Conservation (phyloP, 768 basidiomycete species). For the Rubroboletus pulcherrimus region DNA sequence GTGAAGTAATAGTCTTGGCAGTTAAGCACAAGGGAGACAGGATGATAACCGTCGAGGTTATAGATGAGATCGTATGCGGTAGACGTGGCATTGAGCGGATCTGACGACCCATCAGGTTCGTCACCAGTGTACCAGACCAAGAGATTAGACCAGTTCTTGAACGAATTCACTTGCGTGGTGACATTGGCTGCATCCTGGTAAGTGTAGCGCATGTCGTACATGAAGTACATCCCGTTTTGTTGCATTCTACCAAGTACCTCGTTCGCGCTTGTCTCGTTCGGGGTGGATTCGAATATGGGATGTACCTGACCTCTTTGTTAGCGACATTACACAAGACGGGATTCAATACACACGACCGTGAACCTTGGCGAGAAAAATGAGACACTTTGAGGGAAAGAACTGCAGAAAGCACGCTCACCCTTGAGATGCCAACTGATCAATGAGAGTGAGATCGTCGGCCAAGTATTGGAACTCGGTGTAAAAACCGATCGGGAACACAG, state of each 20-base stretch:
- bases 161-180: slow-evolving; percentile 58
- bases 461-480: slow-evolving; percentile 41
- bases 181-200: slow-evolving; percentile 63
- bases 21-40: slow-evolving; percentile 60
- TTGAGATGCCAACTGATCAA: slow-evolving; percentile 32
- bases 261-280: slow-evolving; percentile 40
- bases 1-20: slow-evolving; percentile 64
- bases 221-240: slow-evolving; percentile 59
- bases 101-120: slow-evolving; percentile 67
- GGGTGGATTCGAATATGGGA: slow-evolving; percentile 63
- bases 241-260: slow-evolving; percentile 65
- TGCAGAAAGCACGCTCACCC: slow-evolving; percentile 17
- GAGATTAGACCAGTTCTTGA: slow-evolving; percentile 66
- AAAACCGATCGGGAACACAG: slow-evolving; percentile 45
- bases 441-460: slow-evolving; percentile 16
- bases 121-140: slow-evolving; percentile 71
- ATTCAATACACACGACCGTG: slow-evolving; percentile 28
- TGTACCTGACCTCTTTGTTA: slow-evolving; percentile 47
- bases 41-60: slow-evolving; percentile 63
- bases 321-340: background rate
- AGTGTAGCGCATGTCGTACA: slow-evolving; percentile 78
- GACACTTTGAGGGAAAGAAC: background rate
- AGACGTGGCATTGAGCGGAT: slow-evolving; percentile 55
- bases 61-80: slow-evolving; percentile 55
- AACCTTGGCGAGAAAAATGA: slow-evolving; percentile 4